phyloP scores from a whole-genome alignment of 2,329 filamentous ascomycete genomes.

The Pseudogymnoascus sp. region DNA sequence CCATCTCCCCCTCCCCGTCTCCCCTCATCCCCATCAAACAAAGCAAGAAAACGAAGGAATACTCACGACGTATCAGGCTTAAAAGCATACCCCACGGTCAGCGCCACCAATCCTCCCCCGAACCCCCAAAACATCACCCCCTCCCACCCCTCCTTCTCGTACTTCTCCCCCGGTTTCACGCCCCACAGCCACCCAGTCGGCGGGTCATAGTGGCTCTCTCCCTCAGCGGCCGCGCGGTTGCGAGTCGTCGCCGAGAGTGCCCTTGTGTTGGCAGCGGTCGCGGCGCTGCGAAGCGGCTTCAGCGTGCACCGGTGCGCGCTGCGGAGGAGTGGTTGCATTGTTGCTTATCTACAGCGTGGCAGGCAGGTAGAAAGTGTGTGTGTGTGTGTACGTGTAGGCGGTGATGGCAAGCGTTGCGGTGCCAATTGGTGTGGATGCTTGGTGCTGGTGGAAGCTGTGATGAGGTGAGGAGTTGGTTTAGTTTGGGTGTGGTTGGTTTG shows the following conservation, averaged over 20 bases:
- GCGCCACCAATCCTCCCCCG: conserved; percentile 65
- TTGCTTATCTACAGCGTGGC: background rate
- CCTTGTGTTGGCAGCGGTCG: background rate
- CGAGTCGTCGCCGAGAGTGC: background rate
- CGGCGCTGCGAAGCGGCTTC: background rate
- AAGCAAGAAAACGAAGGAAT: conserved; percentile 13
- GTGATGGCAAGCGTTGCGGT: background rate
- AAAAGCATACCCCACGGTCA: conserved; percentile 77
- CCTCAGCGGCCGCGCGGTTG: conserved; percentile 18
- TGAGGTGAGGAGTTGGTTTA: background rate
- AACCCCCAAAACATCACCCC: conserved; percentile 76
- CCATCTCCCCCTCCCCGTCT: background rate
- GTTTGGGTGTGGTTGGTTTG: background rate
- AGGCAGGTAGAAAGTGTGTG: background rate
- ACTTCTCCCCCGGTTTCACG: conserved; percentile 89
- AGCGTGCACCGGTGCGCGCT: conserved; percentile 1
- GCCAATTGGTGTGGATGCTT: background rate
- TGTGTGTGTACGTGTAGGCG: background rate
- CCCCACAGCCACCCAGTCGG: conserved; percentile 90
- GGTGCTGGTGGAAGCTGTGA: background rate
- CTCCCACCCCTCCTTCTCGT: conserved; percentile 96
- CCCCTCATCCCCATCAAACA: background rate
- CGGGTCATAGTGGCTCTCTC: conserved; percentile 65
- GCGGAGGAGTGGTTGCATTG: background rate
- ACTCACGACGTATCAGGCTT: conserved; percentile 99